Evolutionary conservation across 2,329 filamentous ascomycete species (phyloP).

Genomic region (Colletotrichum siamense): DNA sequence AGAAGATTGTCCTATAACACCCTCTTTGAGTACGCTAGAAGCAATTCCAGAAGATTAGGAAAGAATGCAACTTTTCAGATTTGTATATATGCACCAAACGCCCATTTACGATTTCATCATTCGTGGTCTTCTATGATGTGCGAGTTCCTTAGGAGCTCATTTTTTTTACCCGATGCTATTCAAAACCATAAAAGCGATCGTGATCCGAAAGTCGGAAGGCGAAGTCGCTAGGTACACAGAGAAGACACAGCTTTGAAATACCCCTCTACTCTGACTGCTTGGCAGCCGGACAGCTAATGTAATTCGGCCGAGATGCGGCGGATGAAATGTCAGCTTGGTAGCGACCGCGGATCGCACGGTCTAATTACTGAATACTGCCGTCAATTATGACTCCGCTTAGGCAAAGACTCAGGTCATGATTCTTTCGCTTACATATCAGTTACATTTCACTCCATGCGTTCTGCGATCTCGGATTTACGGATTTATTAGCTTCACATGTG

Average conservation of each 20-base stretch:
- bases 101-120: not conserved
- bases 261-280: not conserved
- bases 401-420: not conserved
- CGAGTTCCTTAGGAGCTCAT: not conserved
- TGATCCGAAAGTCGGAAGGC: not conserved
- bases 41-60: not conserved
- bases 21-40: not conserved
- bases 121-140: not conserved
- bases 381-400: not conserved
- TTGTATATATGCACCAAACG: fast-evolving
- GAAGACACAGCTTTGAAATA: not conserved
- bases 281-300: not conserved
- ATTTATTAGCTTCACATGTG: not conserved
- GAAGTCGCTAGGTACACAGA: not conserved
- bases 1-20: not conserved
- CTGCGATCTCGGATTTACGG: not conserved
- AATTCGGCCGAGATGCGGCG: not conserved
- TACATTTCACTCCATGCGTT: not conserved
- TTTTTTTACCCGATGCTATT: not conserved
- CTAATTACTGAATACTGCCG: not conserved
- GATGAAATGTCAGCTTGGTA: not conserved
- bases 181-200: not conserved
- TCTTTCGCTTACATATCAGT: not conserved
- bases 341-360: not conserved
- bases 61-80: not conserved